Evolutionary conservation across 2,329 filamentous ascomycete genomes (phyloP), one percentile per base, ranked within the genome.

Genomic region (Xylaria sp.): DNA sequence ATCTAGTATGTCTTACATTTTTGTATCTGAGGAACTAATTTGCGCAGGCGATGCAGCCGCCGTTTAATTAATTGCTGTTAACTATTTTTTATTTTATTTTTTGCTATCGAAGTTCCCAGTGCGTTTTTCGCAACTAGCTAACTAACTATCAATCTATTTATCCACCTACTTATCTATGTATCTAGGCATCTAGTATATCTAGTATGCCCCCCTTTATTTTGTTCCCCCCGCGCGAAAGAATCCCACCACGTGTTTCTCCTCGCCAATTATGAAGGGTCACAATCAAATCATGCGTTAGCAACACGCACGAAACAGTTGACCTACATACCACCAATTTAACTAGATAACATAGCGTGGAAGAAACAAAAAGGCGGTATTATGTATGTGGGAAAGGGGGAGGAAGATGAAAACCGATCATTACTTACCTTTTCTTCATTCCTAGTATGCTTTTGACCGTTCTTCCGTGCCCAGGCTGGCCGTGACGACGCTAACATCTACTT

Each of bases 231-330:
- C n/a, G 18, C 29, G 32, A 57, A 66, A 62, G 23, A 40, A 62
- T 25, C 23, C 27, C 8, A 37, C 59, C 59, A 62, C 59, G 59
- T 47, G 25, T 60, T 53, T 37, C 40, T 18, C 42, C 32, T 35
- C 6, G 37, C 21, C 23, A n/a, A 29, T 61, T 40, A 21, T 21
- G 44, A 63, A 25, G 60, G 44, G 44, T 21, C 32, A 54, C 50
- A n/a, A 54, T 40, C 40, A 42, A 44, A 57, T 44, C n/a, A 66
- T 61, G 58, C 51, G 57, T 21, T 44, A 27, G 47, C 40, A 53
- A 44, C 44, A 27, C 40, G 23, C 51, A 42, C 27, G 23, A 21
- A 58, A 44, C 42, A 64, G 23, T 65, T 29, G n/a, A 27, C 37
- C 23, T 47, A 12, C 44, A n/a, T 23, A 47, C 32, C 32, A 35